phyloP scores from a whole-genome alignment of 1,284 basidiomycete species.

The Sparassis latifolia region DNA sequence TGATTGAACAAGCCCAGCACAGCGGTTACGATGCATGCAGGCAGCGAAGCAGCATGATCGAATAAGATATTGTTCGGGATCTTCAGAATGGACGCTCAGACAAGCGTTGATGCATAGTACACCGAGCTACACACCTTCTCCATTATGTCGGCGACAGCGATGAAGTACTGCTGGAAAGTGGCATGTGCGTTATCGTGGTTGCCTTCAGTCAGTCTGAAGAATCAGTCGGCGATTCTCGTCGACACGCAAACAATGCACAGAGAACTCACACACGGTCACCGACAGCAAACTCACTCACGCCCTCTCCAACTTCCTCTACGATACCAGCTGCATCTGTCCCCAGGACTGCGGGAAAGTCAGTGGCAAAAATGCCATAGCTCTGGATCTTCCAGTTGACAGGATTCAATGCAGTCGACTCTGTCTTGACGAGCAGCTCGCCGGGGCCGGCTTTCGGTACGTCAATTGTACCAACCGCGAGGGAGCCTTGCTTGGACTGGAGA shows the following conservation, averaged over 20 bases:
- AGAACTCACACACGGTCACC: conserved; percentile 14
- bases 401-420: conserved; percentile 37
- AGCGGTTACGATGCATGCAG: conserved; percentile 15
- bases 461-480: conserved; percentile 13
- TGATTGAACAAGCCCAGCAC: conserved; percentile 9
- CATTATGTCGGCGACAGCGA: conserved; percentile 2
- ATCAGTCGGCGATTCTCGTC: background rate
- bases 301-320: conserved; percentile 14
- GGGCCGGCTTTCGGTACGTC: conserved; percentile 30
- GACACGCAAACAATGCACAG: background rate
- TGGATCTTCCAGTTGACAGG: conserved; percentile 42
- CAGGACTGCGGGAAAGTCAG: conserved; percentile 18
- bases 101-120: background rate
- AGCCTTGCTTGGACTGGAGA: too few relatives aligned
- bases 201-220: background rate
- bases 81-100: conserved; percentile 1
- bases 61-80: conserved; percentile 14
- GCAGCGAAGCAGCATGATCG: conserved; percentile 16
- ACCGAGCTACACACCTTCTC: conserved; percentile 1
- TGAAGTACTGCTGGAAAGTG: conserved; percentile 5
- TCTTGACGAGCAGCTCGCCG: conserved; percentile 38
- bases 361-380: conserved; percentile 15
- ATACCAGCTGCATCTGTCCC: conserved; percentile 14
- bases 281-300: conserved; percentile 9
- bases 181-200: conserved; percentile 4